Percentiles rank a stretch among this genome's conserved stretches.
These are phyloP conservation scores for Alternaria ethzedia DNA, from an alignment of 2,329 filamentous ascomycete species.

Conservation along the genomic window DNA sequence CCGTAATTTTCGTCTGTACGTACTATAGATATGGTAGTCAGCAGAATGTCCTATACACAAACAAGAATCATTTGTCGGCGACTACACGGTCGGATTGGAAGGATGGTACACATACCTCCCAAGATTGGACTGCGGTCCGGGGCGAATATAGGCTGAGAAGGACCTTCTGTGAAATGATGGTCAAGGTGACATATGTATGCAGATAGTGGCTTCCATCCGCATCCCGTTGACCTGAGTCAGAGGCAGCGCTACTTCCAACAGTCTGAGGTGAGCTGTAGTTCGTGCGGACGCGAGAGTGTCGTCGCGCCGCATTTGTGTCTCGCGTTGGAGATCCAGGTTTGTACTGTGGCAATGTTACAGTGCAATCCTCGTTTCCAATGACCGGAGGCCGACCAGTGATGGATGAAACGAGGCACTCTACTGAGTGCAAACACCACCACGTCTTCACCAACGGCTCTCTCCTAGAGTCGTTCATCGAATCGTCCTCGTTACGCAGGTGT, in stretches of 20 bases:
- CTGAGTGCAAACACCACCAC: slow-evolving; percentile 50
- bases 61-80: background rate
- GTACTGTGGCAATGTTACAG: slow-evolving; percentile 33
- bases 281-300: no score
- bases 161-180: slow-evolving; percentile 41
- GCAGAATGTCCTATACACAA: background rate
- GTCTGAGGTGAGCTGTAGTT: background rate
- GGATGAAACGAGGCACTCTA: slow-evolving; percentile 47
- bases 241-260: background rate
- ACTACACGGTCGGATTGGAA: background rate
- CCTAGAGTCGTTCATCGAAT: slow-evolving; percentile 19
- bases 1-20: slow-evolving; percentile 40
- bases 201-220: slow-evolving; percentile 10
- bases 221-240: background rate
- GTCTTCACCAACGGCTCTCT: slow-evolving; percentile 46
- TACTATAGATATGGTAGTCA: slow-evolving; percentile 12
- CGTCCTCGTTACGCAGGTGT: slow-evolving; percentile 47
- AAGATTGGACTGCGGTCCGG: slow-evolving; percentile 39
- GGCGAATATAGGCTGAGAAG: slow-evolving; percentile 46
- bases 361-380: slow-evolving; percentile 42
- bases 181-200: slow-evolving; percentile 29
- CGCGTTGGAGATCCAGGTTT: background rate
- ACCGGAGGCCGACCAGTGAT: slow-evolving; percentile 50
- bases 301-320: background rate
- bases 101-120: slow-evolving; percentile 33